Conservation (phyloP, 352 stramenopile genomes). For the Phytophthora fragariaefolia region DNA sequence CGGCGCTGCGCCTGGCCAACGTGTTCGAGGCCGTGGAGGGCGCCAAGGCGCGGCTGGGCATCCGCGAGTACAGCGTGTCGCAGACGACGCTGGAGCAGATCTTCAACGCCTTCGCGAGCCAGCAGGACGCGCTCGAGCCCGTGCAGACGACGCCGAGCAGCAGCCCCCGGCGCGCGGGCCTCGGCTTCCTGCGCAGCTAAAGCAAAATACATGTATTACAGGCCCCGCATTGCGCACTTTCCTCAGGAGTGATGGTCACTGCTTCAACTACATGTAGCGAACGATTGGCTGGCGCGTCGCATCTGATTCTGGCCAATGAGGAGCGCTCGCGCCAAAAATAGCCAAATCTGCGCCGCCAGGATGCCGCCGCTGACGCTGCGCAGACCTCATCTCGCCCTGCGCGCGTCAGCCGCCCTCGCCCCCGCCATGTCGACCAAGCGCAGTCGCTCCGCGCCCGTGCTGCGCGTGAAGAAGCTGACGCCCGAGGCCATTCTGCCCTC, state of each 20-base stretch:
- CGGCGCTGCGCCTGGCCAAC: conserved; percentile 54
- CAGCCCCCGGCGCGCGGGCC: conserved; percentile 7
- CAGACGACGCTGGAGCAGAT: conserved; percentile 91
- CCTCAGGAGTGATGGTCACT: background rate
- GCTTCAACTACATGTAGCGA: background rate
- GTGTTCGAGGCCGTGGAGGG: conserved; percentile 81
- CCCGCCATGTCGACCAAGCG: conserved; percentile 36
- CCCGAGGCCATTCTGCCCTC: conserved; percentile 82
- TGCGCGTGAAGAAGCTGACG: conserved; percentile 89
- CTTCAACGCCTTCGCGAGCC: conserved; percentile 2
- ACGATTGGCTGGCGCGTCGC: background rate
- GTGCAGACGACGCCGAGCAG: conserved; percentile 17
- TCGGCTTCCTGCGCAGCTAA: conserved; percentile 19
- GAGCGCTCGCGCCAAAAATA: conserved; percentile 5
- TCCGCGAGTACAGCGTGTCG: conserved; percentile 88
- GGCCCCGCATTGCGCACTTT: too few species aligned
- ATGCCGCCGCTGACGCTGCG: background rate
- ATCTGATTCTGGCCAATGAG: background rate
- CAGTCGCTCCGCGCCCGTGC: conserved; percentile 37
- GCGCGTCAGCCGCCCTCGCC: background rate
- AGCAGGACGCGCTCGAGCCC: conserved; percentile 65
- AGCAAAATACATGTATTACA: background rate
- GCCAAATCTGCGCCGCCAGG: background rate
- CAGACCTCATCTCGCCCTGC: conserved; percentile 9
- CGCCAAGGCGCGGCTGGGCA: conserved; percentile 43